These are phyloP conservation scores for Hirschioporus abietinus DNA, from an alignment of 768 basidiomycete genomes.

Conservation along the genomic window DNA sequence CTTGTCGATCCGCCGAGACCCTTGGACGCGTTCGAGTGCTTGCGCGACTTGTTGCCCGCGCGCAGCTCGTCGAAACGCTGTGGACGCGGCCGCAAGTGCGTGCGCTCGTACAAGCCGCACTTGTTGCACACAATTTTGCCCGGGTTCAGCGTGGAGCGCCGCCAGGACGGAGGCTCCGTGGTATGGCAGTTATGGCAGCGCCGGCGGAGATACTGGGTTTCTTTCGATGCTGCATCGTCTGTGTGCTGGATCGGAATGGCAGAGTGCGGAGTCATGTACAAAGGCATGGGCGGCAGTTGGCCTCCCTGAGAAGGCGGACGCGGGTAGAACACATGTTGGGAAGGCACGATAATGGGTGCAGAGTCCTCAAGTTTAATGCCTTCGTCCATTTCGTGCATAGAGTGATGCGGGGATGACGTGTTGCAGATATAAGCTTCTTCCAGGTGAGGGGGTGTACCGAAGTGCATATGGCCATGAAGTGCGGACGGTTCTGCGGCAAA, in stretches of 20 bases:
- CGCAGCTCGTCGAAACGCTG: slow-evolving; percentile 85
- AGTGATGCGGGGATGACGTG: slow-evolving; percentile 37
- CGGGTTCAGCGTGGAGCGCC: slow-evolving; percentile 80
- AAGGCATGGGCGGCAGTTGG: slow-evolving; percentile 25
- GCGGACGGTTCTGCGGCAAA: slow-evolving; percentile 29
- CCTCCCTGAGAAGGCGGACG: slow-evolving; percentile 24
- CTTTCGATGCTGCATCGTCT: slow-evolving; percentile 85
- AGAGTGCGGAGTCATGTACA: slow-evolving; percentile 36
- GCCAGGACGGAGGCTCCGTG: slow-evolving; percentile 86
- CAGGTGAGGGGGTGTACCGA: slow-evolving; percentile 18
- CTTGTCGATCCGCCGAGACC: slow-evolving; percentile 30
- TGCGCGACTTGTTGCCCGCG: slow-evolving; percentile 80
- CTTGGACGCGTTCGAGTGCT: slow-evolving; percentile 34
- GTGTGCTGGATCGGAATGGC: slow-evolving; percentile 79
- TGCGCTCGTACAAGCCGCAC: slow-evolving; percentile 87
- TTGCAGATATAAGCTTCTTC: slow-evolving; percentile 16
- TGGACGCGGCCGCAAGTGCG: slow-evolving; percentile 76
- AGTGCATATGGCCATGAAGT: slow-evolving; percentile 26
- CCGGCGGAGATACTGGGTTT: slow-evolving; percentile 84
- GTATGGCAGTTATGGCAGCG: slow-evolving; percentile 91
- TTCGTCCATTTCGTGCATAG: slow-evolving; percentile 43
- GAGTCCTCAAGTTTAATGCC: slow-evolving; percentile 67
- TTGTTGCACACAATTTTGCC: slow-evolving; percentile 95
- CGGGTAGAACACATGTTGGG: slow-evolving; percentile 38
- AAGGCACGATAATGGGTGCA: slow-evolving; percentile 55